These are phyloP conservation scores for Pythium pyrilobum DNA, from an alignment of 352 stramenopile genomes.

Conservation along the genomic window DNA sequence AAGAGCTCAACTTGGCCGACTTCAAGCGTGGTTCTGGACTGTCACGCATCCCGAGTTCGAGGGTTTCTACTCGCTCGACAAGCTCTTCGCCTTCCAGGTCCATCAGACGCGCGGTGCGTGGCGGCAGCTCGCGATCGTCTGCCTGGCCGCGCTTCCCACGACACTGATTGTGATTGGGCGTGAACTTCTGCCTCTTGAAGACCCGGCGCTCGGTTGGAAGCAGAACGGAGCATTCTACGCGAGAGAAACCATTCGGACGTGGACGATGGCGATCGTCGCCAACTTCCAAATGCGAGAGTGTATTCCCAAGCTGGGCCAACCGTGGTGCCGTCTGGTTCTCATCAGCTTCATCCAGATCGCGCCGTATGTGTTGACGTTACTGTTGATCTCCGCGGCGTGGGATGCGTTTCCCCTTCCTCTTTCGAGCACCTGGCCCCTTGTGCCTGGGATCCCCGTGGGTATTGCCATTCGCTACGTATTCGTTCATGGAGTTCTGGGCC, in stretches of 20 bases:
- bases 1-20: too few species aligned
- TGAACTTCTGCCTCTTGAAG: conserved; percentile 2
- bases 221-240: conserved; percentile 19
- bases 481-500: not conserved
- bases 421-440: not conserved
- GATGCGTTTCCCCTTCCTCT: conserved; percentile 31
- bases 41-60: conserved; percentile 4
- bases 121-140: not conserved
- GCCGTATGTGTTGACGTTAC: conserved; percentile 17
- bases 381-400: conserved; percentile 5
- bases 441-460: conserved; percentile 4
- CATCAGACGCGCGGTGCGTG: not conserved
- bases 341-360: conserved; percentile 4
- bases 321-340: not conserved
- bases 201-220: conserved; percentile 1
- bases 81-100: conserved; percentile 3
- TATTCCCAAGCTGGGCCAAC: conserved; percentile 23
- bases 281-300: conserved; percentile 18
- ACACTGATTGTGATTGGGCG: not conserved
- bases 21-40: not conserved
- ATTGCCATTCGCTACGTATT: conserved; percentile 13
- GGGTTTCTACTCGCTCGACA: conserved; percentile 10
- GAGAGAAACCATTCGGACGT: conserved; percentile 19
- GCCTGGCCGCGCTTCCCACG: not conserved
- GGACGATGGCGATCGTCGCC: conserved; percentile 11